A percentile compares a stretch with the other conserved stretches of the same genome.
phyloP scores from a whole-genome alignment of 2,329 filamentous ascomycete species.

The Nemania bipapillata region DNA sequence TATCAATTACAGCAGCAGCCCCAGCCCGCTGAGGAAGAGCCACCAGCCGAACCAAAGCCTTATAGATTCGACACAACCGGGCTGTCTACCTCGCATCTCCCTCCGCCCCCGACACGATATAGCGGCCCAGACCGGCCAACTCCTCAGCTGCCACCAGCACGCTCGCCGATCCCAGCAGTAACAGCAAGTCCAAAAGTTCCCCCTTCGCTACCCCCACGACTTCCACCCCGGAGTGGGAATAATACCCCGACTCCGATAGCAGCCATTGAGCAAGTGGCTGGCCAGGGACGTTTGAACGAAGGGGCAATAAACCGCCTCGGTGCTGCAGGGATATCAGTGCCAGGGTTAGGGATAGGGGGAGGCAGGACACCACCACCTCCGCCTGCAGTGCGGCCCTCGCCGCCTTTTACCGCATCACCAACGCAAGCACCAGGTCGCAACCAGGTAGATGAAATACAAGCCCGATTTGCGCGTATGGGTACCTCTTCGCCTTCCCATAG shows the following conservation, averaged over 20 bases:
- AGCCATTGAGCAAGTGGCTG: conserved; percentile 33
- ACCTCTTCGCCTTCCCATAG: conserved; percentile 35
- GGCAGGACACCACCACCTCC: conserved; percentile 51
- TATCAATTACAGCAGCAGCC: conserved; percentile 50
- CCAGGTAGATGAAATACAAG: conserved; percentile 74
- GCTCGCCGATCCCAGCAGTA: background rate
- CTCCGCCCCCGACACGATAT: conserved; percentile 72
- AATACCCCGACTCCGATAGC: conserved; percentile 58
- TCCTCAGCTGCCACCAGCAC: conserved; percentile 20
- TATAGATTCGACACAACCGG: conserved; percentile 78
- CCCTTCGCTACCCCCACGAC: conserved; percentile 71
- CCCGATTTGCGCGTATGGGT: conserved; percentile 69
- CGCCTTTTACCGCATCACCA: conserved; percentile 37
- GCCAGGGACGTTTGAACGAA: conserved; percentile 58
- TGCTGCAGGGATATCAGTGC: conserved; percentile 80
- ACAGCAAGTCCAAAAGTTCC: conserved; percentile 48
- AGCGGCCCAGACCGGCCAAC: conserved; percentile 52
- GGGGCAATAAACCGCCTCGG: conserved; percentile 74
- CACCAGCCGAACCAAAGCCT: conserved; percentile 65
- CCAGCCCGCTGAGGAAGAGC: conserved; percentile 50
- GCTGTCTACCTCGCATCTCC: conserved; percentile 73
- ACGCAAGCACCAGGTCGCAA: conserved; percentile 26
- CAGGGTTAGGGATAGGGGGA: conserved; percentile 75
- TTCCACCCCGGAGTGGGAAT: conserved; percentile 71
- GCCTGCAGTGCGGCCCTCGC: conserved; percentile 46